Base-by-base conservation (phyloP, 805 yeast genomes). In the Myxozyma sirexii region DNA sequence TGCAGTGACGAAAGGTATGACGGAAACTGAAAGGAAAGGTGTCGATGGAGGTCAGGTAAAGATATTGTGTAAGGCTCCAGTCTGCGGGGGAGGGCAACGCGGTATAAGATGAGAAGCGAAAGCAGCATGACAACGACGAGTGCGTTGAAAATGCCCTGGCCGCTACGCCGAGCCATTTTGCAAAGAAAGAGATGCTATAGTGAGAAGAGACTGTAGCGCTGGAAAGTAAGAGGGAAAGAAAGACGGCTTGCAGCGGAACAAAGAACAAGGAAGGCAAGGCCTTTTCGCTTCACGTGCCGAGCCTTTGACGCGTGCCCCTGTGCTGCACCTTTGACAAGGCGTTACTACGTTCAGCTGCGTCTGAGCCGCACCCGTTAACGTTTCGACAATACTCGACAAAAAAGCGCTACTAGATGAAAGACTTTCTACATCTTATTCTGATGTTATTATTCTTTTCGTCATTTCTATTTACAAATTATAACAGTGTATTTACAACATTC, bases 1-100 rank as follows among this genome's bases (percentile, higher is more conserved):
- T 49, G 48, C 19, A 49, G 15, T 7, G 43, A 21, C 7, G 44
- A 38, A 4, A 49, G 31, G 15, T 41, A 7, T 15, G 49, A 26
- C 12, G 59, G 50, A 17, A 46, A 46, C n/a, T 47, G 55, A 39
- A 38, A 59, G n/a, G 39, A 23, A 23, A 56, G 51, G 19, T 59
- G 63, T 17, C 56, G 50, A 5, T 23, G 45, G 33, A 56, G 33
- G 27, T 59, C 51, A 7, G 63, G 63, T 6, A 56, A 39, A 2
- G 43, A 23, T 17, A 59, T 29, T 31, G 29, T 8, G 43, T n/a
- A 24, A 8, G 63, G 27, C 27, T 19, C 24, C 8, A 59, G 60
- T 13, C 60, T 54, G 8, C 42, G 46, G 10, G 63, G 63, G 4
- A n/a, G 52, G 27, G 50, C 33, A 12, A 59, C 43, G 13, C 39